Evolutionary conservation across 176 grass and related monocot species (phyloP).

Genomic region (Panicum miliaceum): DNA sequence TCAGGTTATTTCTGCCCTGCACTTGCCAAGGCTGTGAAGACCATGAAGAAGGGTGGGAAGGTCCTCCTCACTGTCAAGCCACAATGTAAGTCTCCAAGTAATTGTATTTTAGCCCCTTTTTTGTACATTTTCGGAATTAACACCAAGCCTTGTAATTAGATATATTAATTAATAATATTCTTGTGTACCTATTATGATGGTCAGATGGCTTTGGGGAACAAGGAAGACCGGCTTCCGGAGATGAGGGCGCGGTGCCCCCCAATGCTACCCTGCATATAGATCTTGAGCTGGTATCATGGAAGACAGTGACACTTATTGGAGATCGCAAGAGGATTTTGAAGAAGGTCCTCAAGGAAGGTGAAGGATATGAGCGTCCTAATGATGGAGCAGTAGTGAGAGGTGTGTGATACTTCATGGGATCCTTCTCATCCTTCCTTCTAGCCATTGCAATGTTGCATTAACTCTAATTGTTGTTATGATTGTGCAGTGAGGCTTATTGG

Average conservation of each 20-base stretch:
- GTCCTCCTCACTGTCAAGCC: slow-evolving; percentile 81
- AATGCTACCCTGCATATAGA: slow-evolving; percentile 64
- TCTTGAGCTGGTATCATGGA: slow-evolving; percentile 81
- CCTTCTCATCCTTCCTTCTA: background rate
- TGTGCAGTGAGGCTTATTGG: slow-evolving; percentile 63
- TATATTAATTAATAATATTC: background rate
- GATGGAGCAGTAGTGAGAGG: slow-evolving; percentile 87
- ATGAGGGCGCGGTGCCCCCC: slow-evolving; percentile 54
- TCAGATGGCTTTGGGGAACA: slow-evolving; percentile 87
- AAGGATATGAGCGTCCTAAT: slow-evolving; percentile 83
- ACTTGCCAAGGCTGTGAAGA: slow-evolving; percentile 73
- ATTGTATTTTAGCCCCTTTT: background rate
- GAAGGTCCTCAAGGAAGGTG: slow-evolving; percentile 80
- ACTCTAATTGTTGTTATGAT: background rate
- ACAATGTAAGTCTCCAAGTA: slow-evolving; percentile 57
- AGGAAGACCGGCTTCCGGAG: slow-evolving; percentile 57
- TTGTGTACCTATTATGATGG: background rate
- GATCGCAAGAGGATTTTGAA: slow-evolving; percentile 82
- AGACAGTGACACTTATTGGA: slow-evolving; percentile 74
- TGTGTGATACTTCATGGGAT: slow-evolving; percentile 31
- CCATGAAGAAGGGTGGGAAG: slow-evolving; percentile 87
- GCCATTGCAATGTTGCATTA: background rate
- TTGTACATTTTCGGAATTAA: background rate
- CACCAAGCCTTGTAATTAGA: background rate
- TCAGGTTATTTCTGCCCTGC: slow-evolving; percentile 78